Percentiles rank a stretch among this genome's conserved stretches.
phyloP scores from a whole-genome alignment of 2,329 filamentous ascomycete genomes.

The Rutstroemia sydowiana region DNA sequence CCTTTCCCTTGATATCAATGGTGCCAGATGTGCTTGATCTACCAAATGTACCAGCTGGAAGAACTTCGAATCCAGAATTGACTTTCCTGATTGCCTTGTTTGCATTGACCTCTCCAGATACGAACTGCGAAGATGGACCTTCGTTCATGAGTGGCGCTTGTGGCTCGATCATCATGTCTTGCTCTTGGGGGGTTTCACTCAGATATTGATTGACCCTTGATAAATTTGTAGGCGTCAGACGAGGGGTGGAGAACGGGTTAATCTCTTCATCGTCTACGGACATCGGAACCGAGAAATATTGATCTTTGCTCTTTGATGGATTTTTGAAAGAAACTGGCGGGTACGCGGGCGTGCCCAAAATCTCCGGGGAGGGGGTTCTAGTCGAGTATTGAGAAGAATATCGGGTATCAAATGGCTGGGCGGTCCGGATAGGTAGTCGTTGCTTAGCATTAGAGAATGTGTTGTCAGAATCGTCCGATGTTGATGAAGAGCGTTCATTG shows the following conservation, averaged over 20 bases:
- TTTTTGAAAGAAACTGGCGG: constrained; percentile 1
- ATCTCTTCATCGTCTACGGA: constrained; percentile 14
- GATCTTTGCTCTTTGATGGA: constrained; percentile 9
- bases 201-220: not conserved
- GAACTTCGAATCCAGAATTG: constrained; percentile 34
- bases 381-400: constrained; percentile 9
- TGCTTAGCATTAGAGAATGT: constrained; percentile 20
- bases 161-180: constrained; percentile 5
- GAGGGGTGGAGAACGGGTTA: constrained; percentile 19
- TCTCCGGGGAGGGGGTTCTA: constrained; percentile 9
- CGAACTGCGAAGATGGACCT: constrained; percentile 27
- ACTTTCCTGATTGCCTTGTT: constrained; percentile 33
- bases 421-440: not conserved
- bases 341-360: not conserved
- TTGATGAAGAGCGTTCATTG: constrained; percentile 26
- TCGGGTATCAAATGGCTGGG: constrained; percentile 2
- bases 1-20: constrained; percentile 15
- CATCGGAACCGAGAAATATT: constrained; percentile 20
- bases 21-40: constrained; percentile 18
- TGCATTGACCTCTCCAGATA: constrained; percentile 31
- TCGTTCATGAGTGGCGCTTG: constrained; percentile 8
- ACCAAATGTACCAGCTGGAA: constrained; percentile 32
- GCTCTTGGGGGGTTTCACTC: not conserved
- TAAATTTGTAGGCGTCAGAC: constrained; percentile 2
- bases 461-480: constrained; percentile 26